Conservation (phyloP, 257 asterid species). For the Rhazya stricta region DNA sequence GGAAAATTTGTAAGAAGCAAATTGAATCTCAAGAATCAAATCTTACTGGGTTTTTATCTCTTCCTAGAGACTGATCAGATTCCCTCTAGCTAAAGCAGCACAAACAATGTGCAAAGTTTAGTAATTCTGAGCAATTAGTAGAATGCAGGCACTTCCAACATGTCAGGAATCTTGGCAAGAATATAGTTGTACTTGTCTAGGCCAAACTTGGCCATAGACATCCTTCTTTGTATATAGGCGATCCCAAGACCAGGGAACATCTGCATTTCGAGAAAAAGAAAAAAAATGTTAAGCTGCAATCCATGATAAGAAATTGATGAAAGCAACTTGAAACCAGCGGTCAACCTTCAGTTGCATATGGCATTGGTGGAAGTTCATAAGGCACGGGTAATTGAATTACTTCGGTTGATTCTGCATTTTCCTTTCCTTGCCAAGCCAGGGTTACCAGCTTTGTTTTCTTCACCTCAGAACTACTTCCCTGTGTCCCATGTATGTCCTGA, state of each 20-base stretch:
- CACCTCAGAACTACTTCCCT: slow-evolving; percentile 25
- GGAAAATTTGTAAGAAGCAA: not conserved
- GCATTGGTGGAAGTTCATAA: slow-evolving; percentile 86
- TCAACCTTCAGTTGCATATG: slow-evolving; percentile 61
- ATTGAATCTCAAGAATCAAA: not conserved
- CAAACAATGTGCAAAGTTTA: not conserved
- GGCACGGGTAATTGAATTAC: slow-evolving; percentile 70
- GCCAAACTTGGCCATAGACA: slow-evolving; percentile 84
- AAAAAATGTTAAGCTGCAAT: not conserved
- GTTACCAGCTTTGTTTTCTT: slow-evolving; percentile 60
- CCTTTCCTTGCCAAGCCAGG: slow-evolving; percentile 53
- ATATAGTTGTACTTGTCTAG: slow-evolving; percentile 57
- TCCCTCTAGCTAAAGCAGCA: not conserved
- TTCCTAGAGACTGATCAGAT: not conserved
- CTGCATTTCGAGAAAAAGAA: slow-evolving; percentile 31
- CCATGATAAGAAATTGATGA: not conserved
- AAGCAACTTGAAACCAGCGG: slow-evolving; percentile 2
- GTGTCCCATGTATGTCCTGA: slow-evolving; percentile 32
- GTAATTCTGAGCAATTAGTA: slow-evolving; percentile 2
- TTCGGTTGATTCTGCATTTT: slow-evolving; percentile 33
- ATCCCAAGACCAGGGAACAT: slow-evolving; percentile 99
- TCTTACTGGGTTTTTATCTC: not conserved
- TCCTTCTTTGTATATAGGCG: slow-evolving; percentile 71
- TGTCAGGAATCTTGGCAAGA: slow-evolving; percentile 44
- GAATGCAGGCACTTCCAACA: not conserved